phyloP scores from a whole-genome alignment of 495 filamentous ascomycete species.

The Cudoniella acicularis region DNA sequence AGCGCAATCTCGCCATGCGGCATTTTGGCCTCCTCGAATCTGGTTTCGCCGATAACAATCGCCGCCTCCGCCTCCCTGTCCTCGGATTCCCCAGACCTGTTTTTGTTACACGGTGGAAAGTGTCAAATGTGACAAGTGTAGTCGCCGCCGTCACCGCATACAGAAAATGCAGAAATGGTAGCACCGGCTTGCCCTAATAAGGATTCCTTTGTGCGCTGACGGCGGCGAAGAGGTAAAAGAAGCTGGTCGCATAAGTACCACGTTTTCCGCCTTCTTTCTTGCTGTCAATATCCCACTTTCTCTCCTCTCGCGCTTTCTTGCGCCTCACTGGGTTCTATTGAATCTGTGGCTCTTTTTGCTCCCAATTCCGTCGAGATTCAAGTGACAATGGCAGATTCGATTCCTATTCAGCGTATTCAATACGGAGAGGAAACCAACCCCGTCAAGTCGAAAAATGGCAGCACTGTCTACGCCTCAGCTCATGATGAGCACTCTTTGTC shows the following conservation, averaged over 20 bases:
- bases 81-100: too few relatives aligned
- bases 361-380: background rate
- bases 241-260: background rate
- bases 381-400: slow-evolving; percentile 15
- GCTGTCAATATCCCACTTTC: background rate
- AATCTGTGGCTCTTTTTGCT: background rate
- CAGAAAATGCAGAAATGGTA: too few relatives aligned
- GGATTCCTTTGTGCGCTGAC: background rate
- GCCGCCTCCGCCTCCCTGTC: too few relatives aligned
- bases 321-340: background rate
- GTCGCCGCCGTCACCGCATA: too few relatives aligned
- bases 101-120: too few relatives aligned
- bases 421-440: slow-evolving; percentile 21
- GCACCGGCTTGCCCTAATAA: background rate
- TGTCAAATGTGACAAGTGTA: too few relatives aligned
- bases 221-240: background rate
- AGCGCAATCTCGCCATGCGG: slow-evolving; percentile 8
- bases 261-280: background rate
- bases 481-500: slow-evolving; percentile 5
- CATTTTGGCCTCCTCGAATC: slow-evolving; percentile 29
- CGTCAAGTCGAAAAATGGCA: slow-evolving; percentile 4
- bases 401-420: slow-evolving; percentile 7
- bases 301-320: background rate
- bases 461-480: background rate
- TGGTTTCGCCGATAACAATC: slow-evolving; percentile 18